These are phyloP conservation scores for Apiospora koreana DNA, from an alignment of 2,329 filamentous ascomycete genomes.

Conservation along the genomic window DNA sequence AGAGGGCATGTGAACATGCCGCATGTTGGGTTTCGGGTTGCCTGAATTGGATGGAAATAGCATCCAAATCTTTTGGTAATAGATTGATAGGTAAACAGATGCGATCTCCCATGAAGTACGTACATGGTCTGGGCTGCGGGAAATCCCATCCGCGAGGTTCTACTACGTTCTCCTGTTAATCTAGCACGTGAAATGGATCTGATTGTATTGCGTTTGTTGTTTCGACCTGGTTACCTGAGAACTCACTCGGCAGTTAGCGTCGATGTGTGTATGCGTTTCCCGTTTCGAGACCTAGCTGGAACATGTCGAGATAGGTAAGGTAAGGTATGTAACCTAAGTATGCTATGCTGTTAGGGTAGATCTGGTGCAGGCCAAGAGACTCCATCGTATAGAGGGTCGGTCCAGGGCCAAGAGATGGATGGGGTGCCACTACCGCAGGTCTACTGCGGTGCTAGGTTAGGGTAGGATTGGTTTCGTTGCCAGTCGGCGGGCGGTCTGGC, in stretches of 20 bases:
- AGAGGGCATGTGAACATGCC: neutral
- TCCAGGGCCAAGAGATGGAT: neutral
- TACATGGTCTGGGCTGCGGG: neutral
- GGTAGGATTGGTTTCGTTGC: neutral
- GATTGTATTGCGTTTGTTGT: neutral
- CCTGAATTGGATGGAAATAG: conserved; percentile 1
- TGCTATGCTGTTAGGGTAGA: conserved; percentile 2
- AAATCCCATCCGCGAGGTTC: neutral
- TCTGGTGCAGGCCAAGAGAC: conserved; percentile 3
- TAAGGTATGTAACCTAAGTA: no score
- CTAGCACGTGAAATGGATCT: neutral
- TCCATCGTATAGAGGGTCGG: neutral
- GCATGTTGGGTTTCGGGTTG: neutral
- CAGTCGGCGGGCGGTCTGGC: neutral
- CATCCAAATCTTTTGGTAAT: neutral
- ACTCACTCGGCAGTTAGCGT: neutral
- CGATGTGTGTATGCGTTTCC: neutral
- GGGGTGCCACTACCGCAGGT: neutral
- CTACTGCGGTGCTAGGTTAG: neutral
- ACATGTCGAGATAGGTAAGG: neutral
- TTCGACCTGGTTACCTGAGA: conserved; percentile 7
- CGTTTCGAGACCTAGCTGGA: conserved; percentile 3
- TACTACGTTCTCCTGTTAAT: no score
- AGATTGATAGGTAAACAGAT: neutral
- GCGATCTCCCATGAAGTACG: neutral